Conservation (phyloP, 2,329 filamentous ascomycete species). For the Talaromyces sp. region DNA sequence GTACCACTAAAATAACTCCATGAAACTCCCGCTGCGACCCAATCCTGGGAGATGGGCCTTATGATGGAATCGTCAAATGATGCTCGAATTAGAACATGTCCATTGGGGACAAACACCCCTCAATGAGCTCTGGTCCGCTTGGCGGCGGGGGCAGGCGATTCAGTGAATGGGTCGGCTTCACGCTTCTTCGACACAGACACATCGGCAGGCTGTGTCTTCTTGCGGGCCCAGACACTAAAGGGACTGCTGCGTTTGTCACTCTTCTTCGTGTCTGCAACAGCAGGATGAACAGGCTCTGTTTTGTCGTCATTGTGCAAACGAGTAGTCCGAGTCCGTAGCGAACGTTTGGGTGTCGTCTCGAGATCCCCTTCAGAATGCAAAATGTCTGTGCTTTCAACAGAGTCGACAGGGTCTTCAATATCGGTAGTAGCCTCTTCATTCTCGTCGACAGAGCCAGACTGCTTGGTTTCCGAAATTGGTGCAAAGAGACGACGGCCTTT, state of each 20-base stretch:
- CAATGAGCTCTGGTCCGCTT: constrained; percentile 28
- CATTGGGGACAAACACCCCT: background rate
- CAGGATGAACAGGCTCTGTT: constrained; percentile 22
- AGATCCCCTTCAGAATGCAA: constrained; percentile 30
- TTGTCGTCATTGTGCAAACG: constrained; percentile 25
- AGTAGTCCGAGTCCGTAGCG: constrained; percentile 32
- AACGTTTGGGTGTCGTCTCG: constrained; percentile 22
- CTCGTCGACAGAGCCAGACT: constrained; percentile 30
- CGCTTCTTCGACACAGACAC: constrained; percentile 35
- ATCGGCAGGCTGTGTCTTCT: constrained; percentile 30
- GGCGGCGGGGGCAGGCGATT: constrained; percentile 24
- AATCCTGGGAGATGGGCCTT: background rate
- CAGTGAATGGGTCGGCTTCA: constrained; percentile 29
- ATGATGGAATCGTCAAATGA: background rate
- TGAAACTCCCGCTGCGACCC: background rate
- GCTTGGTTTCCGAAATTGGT: constrained; percentile 39
- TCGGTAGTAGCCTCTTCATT: constrained; percentile 56
- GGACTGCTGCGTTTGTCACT: constrained; percentile 34
- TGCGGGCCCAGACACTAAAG: constrained; percentile 41
- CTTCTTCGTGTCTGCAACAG: constrained; percentile 24
- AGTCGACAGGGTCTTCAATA: constrained; percentile 44
- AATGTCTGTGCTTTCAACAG: constrained; percentile 20
- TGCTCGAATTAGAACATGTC: background rate
- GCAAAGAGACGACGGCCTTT: constrained; percentile 59
- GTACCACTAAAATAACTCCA: constrained; percentile 6